These are phyloP conservation scores for Claviceps sp. DNA, from an alignment of 2,329 filamentous ascomycete species.

Conservation along the genomic window DNA sequence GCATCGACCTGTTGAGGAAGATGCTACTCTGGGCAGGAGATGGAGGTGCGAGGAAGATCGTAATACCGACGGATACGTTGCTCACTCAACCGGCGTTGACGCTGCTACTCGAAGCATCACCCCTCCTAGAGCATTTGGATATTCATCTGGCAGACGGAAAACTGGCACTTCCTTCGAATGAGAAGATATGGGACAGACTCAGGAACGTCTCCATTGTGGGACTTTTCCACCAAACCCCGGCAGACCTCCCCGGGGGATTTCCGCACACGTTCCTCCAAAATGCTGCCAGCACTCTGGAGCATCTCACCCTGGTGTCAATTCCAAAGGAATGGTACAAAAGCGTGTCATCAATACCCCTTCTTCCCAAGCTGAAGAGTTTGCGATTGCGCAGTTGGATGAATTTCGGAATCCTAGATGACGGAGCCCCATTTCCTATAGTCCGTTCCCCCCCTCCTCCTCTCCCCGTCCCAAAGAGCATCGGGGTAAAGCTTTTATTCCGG, in stretches of 20 bases:
- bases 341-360: slow-evolving; percentile 5
- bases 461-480: too few species aligned
- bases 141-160: too few species aligned
- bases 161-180: slow-evolving; percentile 2
- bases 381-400: slow-evolving; percentile 9
- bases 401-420: too few species aligned
- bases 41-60: too few species aligned
- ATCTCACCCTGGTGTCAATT: slow-evolving; percentile 12
- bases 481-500: too few species aligned
- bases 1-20: too few species aligned
- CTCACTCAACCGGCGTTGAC: too few species aligned
- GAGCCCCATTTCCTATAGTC: too few species aligned
- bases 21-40: too few species aligned
- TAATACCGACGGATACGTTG: too few species aligned
- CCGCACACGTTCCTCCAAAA: slow-evolving; percentile 8
- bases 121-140: too few species aligned
- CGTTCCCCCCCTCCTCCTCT: background rate
- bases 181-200: slow-evolving; percentile 6
- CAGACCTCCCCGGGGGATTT: background rate
- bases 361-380: slow-evolving; percentile 18
- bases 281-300: slow-evolving; percentile 9
- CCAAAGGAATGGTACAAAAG: slow-evolving; percentile 10
- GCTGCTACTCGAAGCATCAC: too few species aligned
- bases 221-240: background rate
- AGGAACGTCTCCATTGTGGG: slow-evolving; percentile 6